These are phyloP conservation scores for Parascedosporium putredinis DNA, from an alignment of 2,329 filamentous ascomycete genomes.

Conservation along the genomic window DNA sequence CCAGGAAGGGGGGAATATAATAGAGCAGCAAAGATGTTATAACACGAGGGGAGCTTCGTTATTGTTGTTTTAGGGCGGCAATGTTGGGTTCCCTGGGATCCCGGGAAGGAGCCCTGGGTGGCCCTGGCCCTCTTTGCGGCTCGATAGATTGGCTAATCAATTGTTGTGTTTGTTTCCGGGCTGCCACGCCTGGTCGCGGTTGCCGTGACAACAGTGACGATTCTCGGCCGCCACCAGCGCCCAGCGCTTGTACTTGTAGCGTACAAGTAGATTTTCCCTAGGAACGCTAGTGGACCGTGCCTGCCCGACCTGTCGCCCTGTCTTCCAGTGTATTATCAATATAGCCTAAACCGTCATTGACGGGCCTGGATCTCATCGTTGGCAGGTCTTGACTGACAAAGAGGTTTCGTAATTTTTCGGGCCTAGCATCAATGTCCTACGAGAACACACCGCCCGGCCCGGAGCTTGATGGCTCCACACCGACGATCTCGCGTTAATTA, in stretches of 20 bases:
- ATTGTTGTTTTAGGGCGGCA: slow-evolving; percentile 1
- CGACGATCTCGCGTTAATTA: too few relatives aligned
- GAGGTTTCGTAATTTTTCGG: too few relatives aligned
- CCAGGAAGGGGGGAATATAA: slow-evolving; percentile 1
- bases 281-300: neutral
- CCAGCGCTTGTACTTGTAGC: neutral
- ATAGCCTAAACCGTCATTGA: too few relatives aligned
- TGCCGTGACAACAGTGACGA: slow-evolving; percentile 2
- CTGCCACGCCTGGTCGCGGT: neutral
- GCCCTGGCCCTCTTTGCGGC: neutral
- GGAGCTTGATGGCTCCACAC: too few relatives aligned
- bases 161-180: slow-evolving; percentile 6
- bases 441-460: too few relatives aligned
- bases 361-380: too few relatives aligned
- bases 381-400: too few relatives aligned
- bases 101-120: neutral
- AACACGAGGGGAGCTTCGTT: neutral
- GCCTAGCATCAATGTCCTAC: too few relatives aligned
- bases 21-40: neutral
- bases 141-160: neutral
- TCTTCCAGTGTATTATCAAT: too few relatives aligned
- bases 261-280: neutral
- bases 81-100: neutral
- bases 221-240: neutral
- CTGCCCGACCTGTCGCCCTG: too few relatives aligned